Evolutionary conservation across 1,284 basidiomycete genomes (phyloP).

Genomic region (Acaromyces ingoldii): DNA sequence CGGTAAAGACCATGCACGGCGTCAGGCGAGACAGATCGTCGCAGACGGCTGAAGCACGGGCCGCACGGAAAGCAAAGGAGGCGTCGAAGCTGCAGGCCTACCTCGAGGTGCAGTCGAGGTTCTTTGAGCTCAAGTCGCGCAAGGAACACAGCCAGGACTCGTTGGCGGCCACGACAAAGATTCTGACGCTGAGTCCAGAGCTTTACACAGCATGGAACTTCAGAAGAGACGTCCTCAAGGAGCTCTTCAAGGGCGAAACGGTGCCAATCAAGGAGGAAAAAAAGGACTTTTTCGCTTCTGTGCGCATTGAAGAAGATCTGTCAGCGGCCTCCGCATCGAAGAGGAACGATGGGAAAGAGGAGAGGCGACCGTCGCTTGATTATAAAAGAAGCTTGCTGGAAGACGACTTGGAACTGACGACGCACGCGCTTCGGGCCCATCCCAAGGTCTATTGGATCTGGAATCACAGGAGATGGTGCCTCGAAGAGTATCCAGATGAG

Average conservation of each 20-base stretch:
- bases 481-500: slow-evolving; percentile 19
- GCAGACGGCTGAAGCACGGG: slow-evolving; percentile 12
- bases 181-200: slow-evolving; percentile 46
- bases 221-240: slow-evolving; percentile 27
- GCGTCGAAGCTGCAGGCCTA: slow-evolving; percentile 28
- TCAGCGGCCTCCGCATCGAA: neutral
- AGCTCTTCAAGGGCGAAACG: slow-evolving; percentile 17
- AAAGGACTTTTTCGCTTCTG: slow-evolving; percentile 26
- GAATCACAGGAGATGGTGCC: slow-evolving; percentile 50
- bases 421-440: slow-evolving; percentile 40
- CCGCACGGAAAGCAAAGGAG: slow-evolving; percentile 36
- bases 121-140: slow-evolving; percentile 19
- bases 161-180: slow-evolving; percentile 9
- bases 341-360: neutral
- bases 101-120: slow-evolving; percentile 22
- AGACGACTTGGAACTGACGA: slow-evolving; percentile 41
- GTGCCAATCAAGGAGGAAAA: neutral
- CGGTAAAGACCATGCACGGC: slow-evolving; percentile 18
- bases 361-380: no score
- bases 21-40: slow-evolving; percentile 9
- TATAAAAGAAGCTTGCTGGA: slow-evolving; percentile 16
- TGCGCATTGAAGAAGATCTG: slow-evolving; percentile 1
- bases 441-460: slow-evolving; percentile 52
- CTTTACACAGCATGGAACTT: slow-evolving; percentile 50
- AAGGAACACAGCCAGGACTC: slow-evolving; percentile 10